Conservation (phyloP, 1,284 basidiomycete species). For the Trametes polyzona region DNA sequence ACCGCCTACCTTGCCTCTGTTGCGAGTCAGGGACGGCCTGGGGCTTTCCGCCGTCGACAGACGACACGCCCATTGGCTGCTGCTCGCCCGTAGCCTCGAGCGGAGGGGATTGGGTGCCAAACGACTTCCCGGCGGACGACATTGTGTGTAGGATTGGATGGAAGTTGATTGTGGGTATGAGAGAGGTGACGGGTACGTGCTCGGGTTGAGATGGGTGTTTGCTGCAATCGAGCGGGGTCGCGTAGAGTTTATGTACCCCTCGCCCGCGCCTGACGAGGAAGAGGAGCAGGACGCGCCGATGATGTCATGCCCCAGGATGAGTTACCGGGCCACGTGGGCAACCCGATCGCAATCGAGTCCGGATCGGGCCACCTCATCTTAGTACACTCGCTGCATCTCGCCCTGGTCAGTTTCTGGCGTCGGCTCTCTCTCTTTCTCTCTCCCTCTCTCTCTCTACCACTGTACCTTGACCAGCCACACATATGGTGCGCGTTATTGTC, state of each 20-base stretch:
- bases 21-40: slow-evolving; percentile 41
- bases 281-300: not conserved
- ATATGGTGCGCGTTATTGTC: slow-evolving; percentile 47
- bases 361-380: not conserved
- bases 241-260: not conserved
- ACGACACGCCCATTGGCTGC: slow-evolving; percentile 52
- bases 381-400: not conserved
- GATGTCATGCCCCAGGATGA: slow-evolving; percentile 14
- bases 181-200: not conserved
- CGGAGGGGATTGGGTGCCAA: slow-evolving; percentile 55
- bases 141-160: slow-evolving; percentile 8
- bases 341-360: not conserved
- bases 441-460: not conserved
- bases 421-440: too few relatives aligned
- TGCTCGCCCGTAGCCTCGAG: slow-evolving; percentile 51
- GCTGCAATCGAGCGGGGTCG: not conserved
- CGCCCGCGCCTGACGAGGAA: not conserved
- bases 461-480: not conserved
- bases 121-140: slow-evolving; percentile 29
- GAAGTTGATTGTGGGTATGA: not conserved
- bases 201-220: not conserved
- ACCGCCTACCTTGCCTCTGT: slow-evolving; percentile 42
- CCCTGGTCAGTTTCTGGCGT: too few relatives aligned
- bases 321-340: slow-evolving; percentile 14
- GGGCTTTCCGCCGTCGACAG: slow-evolving; percentile 42